phyloP scores from a whole-genome alignment of 192 early-diverging fungal genomes.

The Coemansia sp. region DNA sequence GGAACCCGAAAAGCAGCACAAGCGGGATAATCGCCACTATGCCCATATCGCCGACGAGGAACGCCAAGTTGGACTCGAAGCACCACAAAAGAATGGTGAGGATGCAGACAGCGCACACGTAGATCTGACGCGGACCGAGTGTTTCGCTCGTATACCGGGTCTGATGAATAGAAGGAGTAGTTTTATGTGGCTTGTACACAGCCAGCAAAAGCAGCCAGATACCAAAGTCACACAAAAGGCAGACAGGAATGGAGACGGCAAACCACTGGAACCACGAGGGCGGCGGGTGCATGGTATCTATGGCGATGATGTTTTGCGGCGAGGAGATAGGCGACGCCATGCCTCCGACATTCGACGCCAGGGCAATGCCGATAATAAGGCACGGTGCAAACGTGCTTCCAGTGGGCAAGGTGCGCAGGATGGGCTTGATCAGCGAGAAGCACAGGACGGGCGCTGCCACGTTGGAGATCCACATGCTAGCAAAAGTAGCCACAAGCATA shows the following conservation, averaged over 20 bases:
- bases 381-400: slow-evolving; percentile 78
- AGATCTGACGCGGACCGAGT: slow-evolving; percentile 64
- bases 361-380: slow-evolving; percentile 93
- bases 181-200: slow-evolving; percentile 74
- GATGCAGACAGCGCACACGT: slow-evolving; percentile 72
- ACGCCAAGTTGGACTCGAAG: slow-evolving; percentile 70
- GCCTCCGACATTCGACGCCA: slow-evolving; percentile 95
- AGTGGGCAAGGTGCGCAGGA: slow-evolving; percentile 85
- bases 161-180: slow-evolving; percentile 64
- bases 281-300: slow-evolving; percentile 85
- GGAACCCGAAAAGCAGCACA: slow-evolving; percentile 82
- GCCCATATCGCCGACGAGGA: slow-evolving; percentile 92
- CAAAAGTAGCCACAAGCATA: slow-evolving; percentile 96
- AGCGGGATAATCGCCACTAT: slow-evolving; percentile 92
- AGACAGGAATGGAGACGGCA: slow-evolving; percentile 81
- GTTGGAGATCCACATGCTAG: slow-evolving; percentile 98
- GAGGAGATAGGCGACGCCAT: slow-evolving; percentile 97
- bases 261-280: slow-evolving; percentile 95
- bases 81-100: slow-evolving; percentile 91
- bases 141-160: slow-evolving; percentile 44
- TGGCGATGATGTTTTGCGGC: slow-evolving; percentile 97
- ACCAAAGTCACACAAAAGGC: slow-evolving; percentile 71
- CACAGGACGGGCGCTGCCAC: slow-evolving; percentile 97
- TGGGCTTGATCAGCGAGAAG: slow-evolving; percentile 92
- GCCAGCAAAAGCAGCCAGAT: slow-evolving; percentile 82